Conservation (phyloP, 768 basidiomycete genomes). For the Panaeolus cyanescens region DNA sequence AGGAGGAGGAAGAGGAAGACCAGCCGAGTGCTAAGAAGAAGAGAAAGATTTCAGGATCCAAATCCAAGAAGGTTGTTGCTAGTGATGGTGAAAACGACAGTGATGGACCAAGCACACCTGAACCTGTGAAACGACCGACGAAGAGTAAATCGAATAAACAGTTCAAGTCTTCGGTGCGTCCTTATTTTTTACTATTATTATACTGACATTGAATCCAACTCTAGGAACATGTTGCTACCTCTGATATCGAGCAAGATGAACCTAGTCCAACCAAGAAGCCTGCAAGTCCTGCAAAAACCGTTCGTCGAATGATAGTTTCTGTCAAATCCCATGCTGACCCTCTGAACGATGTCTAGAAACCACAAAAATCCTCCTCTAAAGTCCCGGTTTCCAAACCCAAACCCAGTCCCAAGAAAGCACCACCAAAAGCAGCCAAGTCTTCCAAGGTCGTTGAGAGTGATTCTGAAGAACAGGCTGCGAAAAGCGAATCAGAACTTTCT, state of each 20-base stretch:
- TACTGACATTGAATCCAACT: not conserved
- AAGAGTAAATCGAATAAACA: conserved; percentile 18
- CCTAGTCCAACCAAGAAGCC: conserved; percentile 8
- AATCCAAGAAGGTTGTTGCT: conserved; percentile 8
- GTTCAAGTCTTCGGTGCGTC: conserved; percentile 41
- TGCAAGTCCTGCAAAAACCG: not conserved
- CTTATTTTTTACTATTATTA: not conserved
- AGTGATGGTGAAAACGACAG: conserved; percentile 9
- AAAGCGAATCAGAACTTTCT: conserved; percentile 64
- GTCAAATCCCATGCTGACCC: too few species aligned
- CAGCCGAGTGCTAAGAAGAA: conserved; percentile 15
- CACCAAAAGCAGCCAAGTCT: not conserved
- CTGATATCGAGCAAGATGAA: conserved; percentile 38
- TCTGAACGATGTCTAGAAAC: not conserved
- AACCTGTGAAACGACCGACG: conserved; percentile 13
- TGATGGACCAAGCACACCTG: conserved; percentile 4
- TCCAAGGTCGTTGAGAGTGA: not conserved
- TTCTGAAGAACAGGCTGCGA: conserved; percentile 11
- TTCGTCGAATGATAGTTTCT: not conserved
- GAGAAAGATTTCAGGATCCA: conserved; percentile 7
- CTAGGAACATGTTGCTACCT: conserved; percentile 33
- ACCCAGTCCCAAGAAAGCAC: conserved; percentile 8
- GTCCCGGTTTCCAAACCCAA: not conserved
- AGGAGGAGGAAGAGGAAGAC: conserved; percentile 11
- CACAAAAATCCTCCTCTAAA: not conserved